Evolutionary conservation across 2,329 filamentous ascomycete genomes (phyloP).

Genomic region (Pestalotiopsis sp.): DNA sequence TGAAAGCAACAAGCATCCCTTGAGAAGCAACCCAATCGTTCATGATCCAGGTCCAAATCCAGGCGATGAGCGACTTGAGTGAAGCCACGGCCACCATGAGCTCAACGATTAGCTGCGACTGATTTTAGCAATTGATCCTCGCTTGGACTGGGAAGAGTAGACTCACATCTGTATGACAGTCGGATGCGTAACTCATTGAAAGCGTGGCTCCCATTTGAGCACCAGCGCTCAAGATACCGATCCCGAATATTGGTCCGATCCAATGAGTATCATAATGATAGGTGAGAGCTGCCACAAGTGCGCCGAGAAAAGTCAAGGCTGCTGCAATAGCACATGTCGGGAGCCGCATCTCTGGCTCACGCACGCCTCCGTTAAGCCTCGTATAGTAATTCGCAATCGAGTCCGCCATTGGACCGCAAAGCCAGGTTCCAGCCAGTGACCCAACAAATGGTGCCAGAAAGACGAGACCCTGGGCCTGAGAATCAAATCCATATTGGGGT

Average conservation of each 20-base stretch:
- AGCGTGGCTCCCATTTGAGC: not conserved
- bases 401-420: conserved; percentile 46
- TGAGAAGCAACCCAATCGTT: conserved; percentile 4
- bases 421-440: conserved; percentile 43
- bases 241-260: not conserved
- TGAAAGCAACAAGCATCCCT: not conserved
- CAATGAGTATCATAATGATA: conserved; percentile 1
- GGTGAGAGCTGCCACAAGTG: not conserved
- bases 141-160: not conserved
- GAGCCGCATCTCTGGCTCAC: conserved; percentile 47
- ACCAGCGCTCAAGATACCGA: not conserved
- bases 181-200: conserved; percentile 3
- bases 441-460: conserved; percentile 39
- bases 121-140: not conserved
- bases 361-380: conserved; percentile 42
- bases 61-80: conserved; percentile 7
- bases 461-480: conserved; percentile 33
- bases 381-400: conserved; percentile 42
- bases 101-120: not conserved
- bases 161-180: conserved; percentile 6
- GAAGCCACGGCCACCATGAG: conserved; percentile 4
- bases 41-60: conserved; percentile 6
- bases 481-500: conserved; percentile 32
- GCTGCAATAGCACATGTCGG: not conserved
- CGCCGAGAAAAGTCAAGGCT: not conserved